Conservation (phyloP, 1,284 basidiomycete species). For the Boletellus dicymbophilus region DNA sequence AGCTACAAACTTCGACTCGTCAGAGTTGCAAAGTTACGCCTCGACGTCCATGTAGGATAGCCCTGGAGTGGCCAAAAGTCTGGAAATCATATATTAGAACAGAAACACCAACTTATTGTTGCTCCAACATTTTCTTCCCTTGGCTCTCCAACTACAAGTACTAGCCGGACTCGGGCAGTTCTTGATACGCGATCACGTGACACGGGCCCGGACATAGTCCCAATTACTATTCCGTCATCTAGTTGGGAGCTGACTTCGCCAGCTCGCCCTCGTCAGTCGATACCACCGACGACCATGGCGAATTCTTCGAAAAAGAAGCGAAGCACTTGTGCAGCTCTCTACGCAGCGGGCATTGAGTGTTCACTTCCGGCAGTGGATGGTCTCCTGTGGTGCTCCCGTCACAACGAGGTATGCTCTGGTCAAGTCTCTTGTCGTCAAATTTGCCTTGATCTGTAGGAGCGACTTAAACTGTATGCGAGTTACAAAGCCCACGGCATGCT, state of each 20-base stretch:
- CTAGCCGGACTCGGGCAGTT: no score
- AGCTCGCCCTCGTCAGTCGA: background rate
- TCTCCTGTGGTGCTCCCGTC: constrained; percentile 28
- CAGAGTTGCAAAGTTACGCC: no score
- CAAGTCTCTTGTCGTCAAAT: background rate
- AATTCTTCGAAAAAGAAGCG: constrained; percentile 14
- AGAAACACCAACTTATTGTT: no score
- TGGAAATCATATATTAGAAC: no score
- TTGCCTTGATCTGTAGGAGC: constrained; percentile 25
- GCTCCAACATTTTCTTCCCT: no score
- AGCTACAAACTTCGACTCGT: no score
- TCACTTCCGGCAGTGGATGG: constrained; percentile 14
- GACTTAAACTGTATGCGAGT: constrained; percentile 35
- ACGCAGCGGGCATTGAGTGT: constrained; percentile 17
- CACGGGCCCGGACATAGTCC: background rate
- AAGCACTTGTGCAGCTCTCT: constrained; percentile 19
- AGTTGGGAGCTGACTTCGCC: background rate
- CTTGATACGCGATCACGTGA: background rate
- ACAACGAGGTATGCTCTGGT: constrained; percentile 28
- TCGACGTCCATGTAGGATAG: no score
- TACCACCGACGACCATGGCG: constrained; percentile 1
- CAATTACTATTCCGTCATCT: background rate
- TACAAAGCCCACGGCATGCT: constrained; percentile 35
- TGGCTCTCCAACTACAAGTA: no score
- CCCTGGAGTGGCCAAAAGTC: no score